A percentile compares a stretch with the other conserved stretches of the same genome.
Conservation (phyloP, 768 basidiomycete genomes). For the Mycena floridula region DNA sequence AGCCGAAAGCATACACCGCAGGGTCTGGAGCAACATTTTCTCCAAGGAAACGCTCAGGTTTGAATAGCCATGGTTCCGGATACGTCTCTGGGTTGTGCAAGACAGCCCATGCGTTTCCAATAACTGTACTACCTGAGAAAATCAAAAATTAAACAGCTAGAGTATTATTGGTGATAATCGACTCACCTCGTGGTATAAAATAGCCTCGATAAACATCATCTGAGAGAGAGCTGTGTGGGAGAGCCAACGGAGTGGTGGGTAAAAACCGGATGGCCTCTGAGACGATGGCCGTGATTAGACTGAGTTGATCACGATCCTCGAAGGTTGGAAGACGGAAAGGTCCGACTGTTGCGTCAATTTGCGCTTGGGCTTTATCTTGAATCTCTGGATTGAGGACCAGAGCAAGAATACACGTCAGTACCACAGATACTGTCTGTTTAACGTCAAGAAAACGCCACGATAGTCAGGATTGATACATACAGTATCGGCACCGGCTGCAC, state of each 20-base stretch:
- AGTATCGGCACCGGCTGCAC: slow-evolving; percentile 22
- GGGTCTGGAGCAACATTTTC: slow-evolving; percentile 1
- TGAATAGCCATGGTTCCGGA: slow-evolving; percentile 16
- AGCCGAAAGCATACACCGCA: slow-evolving; percentile 2
- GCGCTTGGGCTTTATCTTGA: slow-evolving; percentile 21
- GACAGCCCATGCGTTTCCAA: slow-evolving; percentile 10
- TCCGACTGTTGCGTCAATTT: slow-evolving; percentile 25
- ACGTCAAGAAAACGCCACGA: not conserved
- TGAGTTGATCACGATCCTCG: slow-evolving; percentile 19
- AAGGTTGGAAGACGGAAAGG: slow-evolving; percentile 22
- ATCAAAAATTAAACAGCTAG: not conserved
- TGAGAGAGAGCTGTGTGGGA: slow-evolving; percentile 6
- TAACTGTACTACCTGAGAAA: not conserved
- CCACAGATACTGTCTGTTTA: slow-evolving; percentile 16
- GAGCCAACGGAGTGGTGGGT: slow-evolving; percentile 19
- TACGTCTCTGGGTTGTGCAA: slow-evolving; percentile 18
- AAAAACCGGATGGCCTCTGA: slow-evolving; percentile 26
- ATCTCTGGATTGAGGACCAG: slow-evolving; percentile 22
- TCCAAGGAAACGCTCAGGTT: slow-evolving; percentile 14
- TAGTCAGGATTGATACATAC: slow-evolving; percentile 11
- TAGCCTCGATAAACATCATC: slow-evolving; percentile 28
- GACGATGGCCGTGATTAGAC: slow-evolving; percentile 26
- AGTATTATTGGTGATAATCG: not conserved
- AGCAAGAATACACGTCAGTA: slow-evolving; percentile 21
- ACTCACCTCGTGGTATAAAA: slow-evolving; percentile 1